These are phyloP conservation scores for Cadophora gregata DNA, from an alignment of 2,329 filamentous ascomycete species.

Conservation along the genomic window DNA sequence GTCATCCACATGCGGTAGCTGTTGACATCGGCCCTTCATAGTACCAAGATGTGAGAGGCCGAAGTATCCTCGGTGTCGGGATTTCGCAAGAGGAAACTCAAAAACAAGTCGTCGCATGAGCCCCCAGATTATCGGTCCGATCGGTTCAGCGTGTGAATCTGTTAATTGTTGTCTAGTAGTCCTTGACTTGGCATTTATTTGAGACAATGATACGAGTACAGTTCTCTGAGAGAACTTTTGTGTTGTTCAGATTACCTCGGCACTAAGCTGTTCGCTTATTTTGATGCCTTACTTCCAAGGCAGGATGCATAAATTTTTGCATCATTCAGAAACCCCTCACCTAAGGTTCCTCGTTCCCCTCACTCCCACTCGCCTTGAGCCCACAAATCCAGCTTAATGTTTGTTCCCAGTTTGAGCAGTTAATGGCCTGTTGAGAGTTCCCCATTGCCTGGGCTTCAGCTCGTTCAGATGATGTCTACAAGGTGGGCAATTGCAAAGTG, in stretches of 20 bases:
- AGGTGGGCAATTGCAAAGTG: slow-evolving; percentile 14
- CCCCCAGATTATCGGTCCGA: neutral
- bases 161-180: neutral
- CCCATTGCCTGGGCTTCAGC: neutral
- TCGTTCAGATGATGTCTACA: neutral
- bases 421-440: neutral
- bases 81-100: neutral
- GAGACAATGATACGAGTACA: too few relatives aligned
- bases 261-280: neutral
- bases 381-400: neutral
- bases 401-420: too few relatives aligned
- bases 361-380: neutral
- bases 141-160: neutral
- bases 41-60: neutral
- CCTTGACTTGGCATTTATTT: neutral
- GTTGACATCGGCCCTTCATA: slow-evolving; percentile 18
- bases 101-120: neutral
- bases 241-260: neutral
- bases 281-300: neutral
- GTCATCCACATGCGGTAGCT: slow-evolving; percentile 8
- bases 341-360: neutral
- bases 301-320: neutral
- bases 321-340: neutral
- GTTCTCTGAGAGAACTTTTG: too few relatives aligned
- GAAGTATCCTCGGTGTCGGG: neutral